Evolutionary conservation across 2,329 filamentous ascomycete species (phyloP).

Genomic region (Xylaria sp.): DNA sequence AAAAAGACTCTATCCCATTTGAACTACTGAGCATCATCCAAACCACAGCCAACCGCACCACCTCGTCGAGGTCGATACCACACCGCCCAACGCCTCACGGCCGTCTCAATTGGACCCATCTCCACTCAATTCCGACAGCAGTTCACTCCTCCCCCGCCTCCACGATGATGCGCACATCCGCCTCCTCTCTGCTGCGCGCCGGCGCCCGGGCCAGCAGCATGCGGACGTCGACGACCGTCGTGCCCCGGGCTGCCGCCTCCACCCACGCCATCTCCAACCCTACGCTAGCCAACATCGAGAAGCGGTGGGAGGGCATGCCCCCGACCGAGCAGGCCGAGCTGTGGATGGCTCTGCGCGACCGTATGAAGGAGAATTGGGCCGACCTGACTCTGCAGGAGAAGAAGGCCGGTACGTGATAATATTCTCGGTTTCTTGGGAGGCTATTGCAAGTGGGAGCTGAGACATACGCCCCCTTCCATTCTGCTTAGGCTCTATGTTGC

Average conservation of each 20-base stretch:
- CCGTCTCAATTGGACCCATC: conserved; percentile 44
- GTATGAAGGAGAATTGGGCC: conserved; percentile 98
- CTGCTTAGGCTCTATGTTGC: background rate
- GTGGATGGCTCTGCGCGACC: conserved; percentile 97
- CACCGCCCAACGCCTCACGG: conserved; percentile 37
- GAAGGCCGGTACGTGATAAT: conserved; percentile 87
- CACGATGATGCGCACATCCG: conserved; percentile 65
- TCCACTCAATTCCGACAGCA: conserved; percentile 41
- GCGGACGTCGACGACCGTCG: conserved; percentile 52
- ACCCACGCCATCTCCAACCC: conserved; percentile 98
- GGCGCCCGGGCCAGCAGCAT: conserved; percentile 54
- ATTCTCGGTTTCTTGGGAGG: conserved; percentile 9
- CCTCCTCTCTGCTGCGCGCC: conserved; percentile 64
- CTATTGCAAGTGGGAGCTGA: background rate
- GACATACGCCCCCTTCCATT: background rate
- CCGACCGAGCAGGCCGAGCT: conserved; percentile 99
- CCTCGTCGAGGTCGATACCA: conserved; percentile 23
- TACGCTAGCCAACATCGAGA: conserved; percentile 97
- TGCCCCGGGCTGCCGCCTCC: conserved; percentile 67
- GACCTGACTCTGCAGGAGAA: conserved; percentile 97
- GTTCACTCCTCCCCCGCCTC: background rate
- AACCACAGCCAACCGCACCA: conserved; percentile 36
- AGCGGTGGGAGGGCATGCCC: conserved; percentile 98
- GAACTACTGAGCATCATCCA: conserved; percentile 25
- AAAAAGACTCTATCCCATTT: conserved; percentile 47